phyloP scores from a whole-genome alignment of 2,329 filamentous ascomycete genomes.

The Grosmannia clavigera region DNA sequence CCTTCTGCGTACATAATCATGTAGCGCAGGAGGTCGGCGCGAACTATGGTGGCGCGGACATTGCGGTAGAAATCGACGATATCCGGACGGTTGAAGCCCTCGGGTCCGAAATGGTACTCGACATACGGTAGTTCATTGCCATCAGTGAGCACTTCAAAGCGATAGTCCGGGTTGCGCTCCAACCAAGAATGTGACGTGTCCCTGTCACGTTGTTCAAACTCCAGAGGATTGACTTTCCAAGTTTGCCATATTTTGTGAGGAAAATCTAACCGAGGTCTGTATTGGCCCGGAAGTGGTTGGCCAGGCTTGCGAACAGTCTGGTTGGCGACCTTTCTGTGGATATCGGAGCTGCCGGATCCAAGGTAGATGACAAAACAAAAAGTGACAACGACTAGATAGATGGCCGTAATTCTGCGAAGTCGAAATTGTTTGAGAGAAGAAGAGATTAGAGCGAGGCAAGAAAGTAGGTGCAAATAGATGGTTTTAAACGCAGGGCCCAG shows the following conservation, averaged over 20 bases:
- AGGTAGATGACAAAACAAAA: conserved; percentile 4
- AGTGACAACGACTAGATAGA: conserved; percentile 6
- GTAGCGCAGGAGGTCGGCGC: conserved; percentile 54
- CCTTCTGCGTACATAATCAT: conserved; percentile 56
- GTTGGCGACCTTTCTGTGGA: neutral
- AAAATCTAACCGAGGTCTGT: conserved; percentile 25
- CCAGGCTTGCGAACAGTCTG: neutral
- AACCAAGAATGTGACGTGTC: conserved; percentile 52
- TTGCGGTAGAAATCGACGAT: conserved; percentile 48
- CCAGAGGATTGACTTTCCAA: conserved; percentile 58
- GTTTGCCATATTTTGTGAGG: conserved; percentile 66
- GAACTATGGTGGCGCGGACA: conserved; percentile 52
- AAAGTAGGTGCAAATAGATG: neutral
- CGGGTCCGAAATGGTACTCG: conserved; percentile 52
- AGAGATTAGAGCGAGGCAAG: neutral
- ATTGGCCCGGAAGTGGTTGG: neutral
- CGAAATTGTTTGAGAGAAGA: conserved; percentile 6
- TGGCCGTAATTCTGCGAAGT: conserved; percentile 7
- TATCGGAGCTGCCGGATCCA: neutral
- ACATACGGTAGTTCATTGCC: conserved; percentile 55
- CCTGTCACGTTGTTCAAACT: conserved; percentile 52
- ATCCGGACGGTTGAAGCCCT: conserved; percentile 53
- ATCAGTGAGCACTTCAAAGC: conserved; percentile 60
- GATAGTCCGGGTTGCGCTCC: conserved; percentile 50
- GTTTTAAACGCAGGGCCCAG: neutral